Base-by-base conservation (phyloP, 768 basidiomycete species). In the Podaxis sp. region DNA sequence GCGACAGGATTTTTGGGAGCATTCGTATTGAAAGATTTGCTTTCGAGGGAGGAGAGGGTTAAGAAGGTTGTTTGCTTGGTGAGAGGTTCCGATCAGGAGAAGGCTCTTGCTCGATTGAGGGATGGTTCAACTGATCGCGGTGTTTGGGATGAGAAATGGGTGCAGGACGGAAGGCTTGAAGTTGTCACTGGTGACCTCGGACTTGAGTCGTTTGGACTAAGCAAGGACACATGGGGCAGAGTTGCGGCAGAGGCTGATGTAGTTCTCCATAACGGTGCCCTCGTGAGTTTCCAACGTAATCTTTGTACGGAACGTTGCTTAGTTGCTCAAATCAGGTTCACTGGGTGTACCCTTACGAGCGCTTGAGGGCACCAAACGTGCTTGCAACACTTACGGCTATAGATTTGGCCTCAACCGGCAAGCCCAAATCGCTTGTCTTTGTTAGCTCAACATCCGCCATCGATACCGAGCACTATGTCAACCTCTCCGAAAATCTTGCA, bases 341-440 rank as follows among this genome's bases (percentile, higher is more conserved):
- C 71, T 99, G 97, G 97, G 93, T 99, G 2, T 99, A 97, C 74
- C 94, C 95, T 0, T 99, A 99, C 75, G 90, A 96, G 72, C 94
- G 88, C 72, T 82, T 99, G 11, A 91, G 96, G 6, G 82, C 89
- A 0, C 85, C 96, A 13, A 99, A 99, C 73, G 97, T 98, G n/a
- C 70, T 96, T 11, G 89, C 91, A 0, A 99, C 97, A 5, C 71
- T 99, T 61, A 90, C 91, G 2, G 88, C 88, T 5, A 80, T 97
- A 47, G 83, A 91, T 37, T 83, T 99, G 27, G 93, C 93, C 2
- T 83, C 88, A 12, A 80, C 82, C 7, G 79, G 80, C 24, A 92
- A 86, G 70, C 83, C 88, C 37, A 99, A 99, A 77, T 72, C 79
- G 2, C 72, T 98, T 61, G 86, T 94, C 1, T 98, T 98, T 70